Percentiles rank a stretch among this genome's conserved stretches.
Conservation (phyloP, 2,329 filamentous ascomycete species). For the Phaeosphaeriaceae sp. region DNA sequence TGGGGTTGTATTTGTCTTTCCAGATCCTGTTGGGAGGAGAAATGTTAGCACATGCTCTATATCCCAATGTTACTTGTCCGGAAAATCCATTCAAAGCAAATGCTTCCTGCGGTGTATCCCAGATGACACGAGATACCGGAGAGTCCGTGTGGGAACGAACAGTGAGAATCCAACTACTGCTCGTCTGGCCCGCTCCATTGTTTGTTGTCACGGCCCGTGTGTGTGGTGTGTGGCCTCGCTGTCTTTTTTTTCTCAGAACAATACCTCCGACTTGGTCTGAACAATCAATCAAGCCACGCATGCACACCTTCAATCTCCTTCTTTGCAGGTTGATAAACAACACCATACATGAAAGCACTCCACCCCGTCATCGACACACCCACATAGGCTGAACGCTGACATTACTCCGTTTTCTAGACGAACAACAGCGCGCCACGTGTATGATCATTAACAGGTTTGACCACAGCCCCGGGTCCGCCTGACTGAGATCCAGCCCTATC, state of each 20-base stretch:
- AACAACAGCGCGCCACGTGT: conserved; percentile 48
- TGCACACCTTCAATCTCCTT: no score
- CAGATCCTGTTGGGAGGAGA: conserved; percentile 73
- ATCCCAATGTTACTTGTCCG: conserved; percentile 8
- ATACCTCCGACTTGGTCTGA: no score
- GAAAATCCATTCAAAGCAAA: no score
- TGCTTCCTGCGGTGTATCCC: no score
- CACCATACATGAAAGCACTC: background rate
- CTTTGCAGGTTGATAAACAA: background rate
- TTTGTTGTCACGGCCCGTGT: no score
- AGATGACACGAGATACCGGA: no score
- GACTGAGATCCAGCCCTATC: conserved; percentile 19
- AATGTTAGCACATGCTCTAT: conserved; percentile 37
- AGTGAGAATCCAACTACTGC: no score
- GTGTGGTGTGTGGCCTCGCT: no score
- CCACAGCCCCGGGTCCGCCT: conserved; percentile 26
- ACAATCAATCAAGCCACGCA: no score
- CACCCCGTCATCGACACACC: conserved; percentile 23
- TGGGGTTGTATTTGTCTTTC: conserved; percentile 89
- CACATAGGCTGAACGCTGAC: conserved; percentile 13
- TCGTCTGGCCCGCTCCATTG: no score
- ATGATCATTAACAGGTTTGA: conserved; percentile 14
- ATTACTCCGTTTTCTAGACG: conserved; percentile 20
- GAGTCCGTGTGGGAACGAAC: no score
- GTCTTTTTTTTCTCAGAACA: no score